Percentiles rank a stretch among this genome's conserved stretches.
Evolutionary conservation across 352 stramenopile genomes (phyloP).

Genomic region (Phytophthora pini): DNA sequence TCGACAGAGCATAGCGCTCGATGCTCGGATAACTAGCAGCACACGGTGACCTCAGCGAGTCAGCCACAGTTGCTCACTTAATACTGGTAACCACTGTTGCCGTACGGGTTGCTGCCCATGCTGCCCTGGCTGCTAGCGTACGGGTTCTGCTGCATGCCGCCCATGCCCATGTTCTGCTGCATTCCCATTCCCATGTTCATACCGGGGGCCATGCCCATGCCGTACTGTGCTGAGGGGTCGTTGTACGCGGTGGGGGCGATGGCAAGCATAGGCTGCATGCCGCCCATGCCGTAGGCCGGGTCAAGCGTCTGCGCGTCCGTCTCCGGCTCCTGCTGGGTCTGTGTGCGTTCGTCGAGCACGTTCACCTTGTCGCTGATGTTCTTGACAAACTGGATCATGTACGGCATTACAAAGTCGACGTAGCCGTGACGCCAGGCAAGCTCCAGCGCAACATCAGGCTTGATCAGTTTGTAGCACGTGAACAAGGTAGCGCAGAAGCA

Average conservation of each 20-base stretch:
- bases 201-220: conserved; percentile 59
- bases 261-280: conserved; percentile 81
- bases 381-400: conserved; percentile 99
- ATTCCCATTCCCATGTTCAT: conserved; percentile 65
- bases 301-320: conserved; percentile 64
- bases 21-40: conserved; percentile 17
- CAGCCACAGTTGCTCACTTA: conserved; percentile 34
- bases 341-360: conserved; percentile 91
- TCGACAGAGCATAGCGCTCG: conserved; percentile 29
- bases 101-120: conserved; percentile 62
- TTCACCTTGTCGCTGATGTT: conserved; percentile 96
- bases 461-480: conserved; percentile 99
- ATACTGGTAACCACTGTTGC: conserved; percentile 59
- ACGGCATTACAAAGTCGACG: conserved; percentile 99
- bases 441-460: conserved; percentile 99
- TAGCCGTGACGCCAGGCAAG: conserved; percentile 99
- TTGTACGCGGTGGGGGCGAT: conserved; percentile 88
- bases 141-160: conserved; percentile 56
- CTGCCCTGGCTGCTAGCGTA: conserved; percentile 59
- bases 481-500: conserved; percentile 99
- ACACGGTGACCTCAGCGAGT: conserved; percentile 21
- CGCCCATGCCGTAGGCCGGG: conserved; percentile 77
- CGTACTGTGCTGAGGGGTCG: conserved; percentile 69
- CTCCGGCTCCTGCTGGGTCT: conserved; percentile 77
- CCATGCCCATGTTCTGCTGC: conserved; percentile 57